Evolutionary conservation across 2,329 filamentous ascomycete species (phyloP).

Genomic region (Ophiostoma sp.): DNA sequence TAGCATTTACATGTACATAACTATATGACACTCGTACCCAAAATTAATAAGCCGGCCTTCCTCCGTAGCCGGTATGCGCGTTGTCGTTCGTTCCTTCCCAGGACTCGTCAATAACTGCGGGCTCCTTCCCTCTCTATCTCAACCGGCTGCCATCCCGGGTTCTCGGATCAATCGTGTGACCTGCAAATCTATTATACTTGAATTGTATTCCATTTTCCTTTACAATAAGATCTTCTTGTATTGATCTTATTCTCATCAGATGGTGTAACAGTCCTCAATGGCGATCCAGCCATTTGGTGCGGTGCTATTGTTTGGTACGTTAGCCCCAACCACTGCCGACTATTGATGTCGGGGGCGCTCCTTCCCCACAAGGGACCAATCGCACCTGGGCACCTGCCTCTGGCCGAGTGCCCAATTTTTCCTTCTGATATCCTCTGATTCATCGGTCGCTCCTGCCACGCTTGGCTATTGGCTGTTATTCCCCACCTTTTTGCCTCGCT

Average conservation of each 20-base stretch:
- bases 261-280: neutral
- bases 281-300: neutral
- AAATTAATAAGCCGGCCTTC: neutral
- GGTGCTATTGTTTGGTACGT: constrained; percentile 16
- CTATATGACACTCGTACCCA: too few species aligned
- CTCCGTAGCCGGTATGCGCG: neutral
- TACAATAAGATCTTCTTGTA: neutral
- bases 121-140: neutral
- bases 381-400: neutral
- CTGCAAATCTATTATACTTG: neutral
- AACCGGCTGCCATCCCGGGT: neutral
- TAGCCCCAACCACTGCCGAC: neutral
- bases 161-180: neutral
- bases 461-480: neutral
- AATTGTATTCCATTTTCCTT: neutral
- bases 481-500: constrained; percentile 10
- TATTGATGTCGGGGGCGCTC: constrained; percentile 12
- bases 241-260: neutral
- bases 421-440: constrained; percentile 20
- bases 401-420: constrained; percentile 14
- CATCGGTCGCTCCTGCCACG: constrained; percentile 12
- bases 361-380: constrained; percentile 16
- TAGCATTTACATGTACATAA: too few species aligned
- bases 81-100: neutral
- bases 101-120: neutral